Evolutionary conservation across 768 basidiomycete genomes (phyloP).

Genomic region (Termitomyces bulborhizus): DNA sequence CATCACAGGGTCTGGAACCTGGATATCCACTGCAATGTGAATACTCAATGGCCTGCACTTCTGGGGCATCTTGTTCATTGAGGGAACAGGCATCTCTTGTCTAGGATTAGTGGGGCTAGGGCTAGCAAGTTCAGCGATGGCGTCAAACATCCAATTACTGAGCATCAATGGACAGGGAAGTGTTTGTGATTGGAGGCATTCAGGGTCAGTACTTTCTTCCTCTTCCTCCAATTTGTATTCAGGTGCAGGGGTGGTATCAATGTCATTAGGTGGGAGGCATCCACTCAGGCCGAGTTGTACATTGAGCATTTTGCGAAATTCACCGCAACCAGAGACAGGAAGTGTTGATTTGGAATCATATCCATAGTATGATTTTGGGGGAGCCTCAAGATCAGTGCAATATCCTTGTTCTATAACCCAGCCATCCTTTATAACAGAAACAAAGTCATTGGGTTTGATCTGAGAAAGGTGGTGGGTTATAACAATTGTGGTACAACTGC

Average conservation of each 20-base stretch:
- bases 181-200: constrained; percentile 28
- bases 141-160: constrained; percentile 86
- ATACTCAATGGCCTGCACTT: constrained; percentile 17
- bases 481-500: constrained; percentile 81
- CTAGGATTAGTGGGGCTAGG: constrained; percentile 18
- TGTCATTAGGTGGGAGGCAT: constrained; percentile 38
- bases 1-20: background rate
- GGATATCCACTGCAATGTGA: constrained; percentile 16
- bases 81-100: constrained; percentile 20
- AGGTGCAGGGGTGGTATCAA: constrained; percentile 34
- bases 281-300: constrained; percentile 50
- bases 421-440: constrained; percentile 86
- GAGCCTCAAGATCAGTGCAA: constrained; percentile 66
- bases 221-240: constrained; percentile 16
- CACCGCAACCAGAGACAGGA: constrained; percentile 36
- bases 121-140: constrained; percentile 57
- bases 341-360: background rate
- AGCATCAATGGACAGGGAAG: constrained; percentile 51
- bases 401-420: constrained; percentile 83
- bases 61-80: constrained; percentile 6
- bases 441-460: constrained; percentile 71
- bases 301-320: constrained; percentile 66
- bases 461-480: constrained; percentile 95
- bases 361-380: constrained; percentile 7
- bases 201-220: constrained; percentile 25